Evolutionary conservation across 2,329 filamentous ascomycete species (phyloP), one percentile per base, ranked within the genome.

Genomic region (Fusarium sacchari): DNA sequence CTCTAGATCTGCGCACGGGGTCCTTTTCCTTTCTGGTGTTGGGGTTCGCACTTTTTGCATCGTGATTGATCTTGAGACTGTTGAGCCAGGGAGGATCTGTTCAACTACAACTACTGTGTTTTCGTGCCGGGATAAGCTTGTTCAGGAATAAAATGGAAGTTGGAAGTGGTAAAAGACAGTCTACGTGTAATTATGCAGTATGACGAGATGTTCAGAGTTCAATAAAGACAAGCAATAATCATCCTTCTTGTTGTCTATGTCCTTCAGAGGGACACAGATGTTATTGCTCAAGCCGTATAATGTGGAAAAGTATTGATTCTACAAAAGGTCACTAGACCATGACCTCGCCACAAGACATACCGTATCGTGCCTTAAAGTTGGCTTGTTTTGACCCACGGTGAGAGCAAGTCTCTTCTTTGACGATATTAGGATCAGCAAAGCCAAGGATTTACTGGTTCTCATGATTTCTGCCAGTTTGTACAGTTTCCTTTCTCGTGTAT

Each of bases 151-250:
- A 37, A 56, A 56, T 32, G 43, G 40, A 30, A 60, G 24, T 55
- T n/a, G 67, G 42, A 57, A 36, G 42, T 43, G 39, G 64, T 36
- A 42, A 67, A 65, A 53, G 53, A 58, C 40, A 60, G 46, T 42
- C 44, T 55, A 60, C 64, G 61, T 72, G 60, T 74, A 39, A 53
- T 28, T 28, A 76, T 65, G 74, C 57, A 68, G 60, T 64, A 76
- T 74, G 72, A 76, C 67, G 71, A 66, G 67, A 74, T 72, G 65
- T 61, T 28, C 26, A 68, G 42, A 58, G 24, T 37, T 39, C 36
- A 46, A 58, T 63, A 68, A 65, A 67, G 67, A 68, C 42, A 64
- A 46, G 40, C 59, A 69, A 67, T 77, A 75, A 76, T 76, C 40
- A 67, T 61, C 37, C 40, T 39, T 43, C 34, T 55, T 32, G 30